A percentile compares a stretch with the other conserved stretches of the same genome.
Conservation (phyloP, 2,329 filamentous ascomycete species). For the Alternaria sp. region DNA sequence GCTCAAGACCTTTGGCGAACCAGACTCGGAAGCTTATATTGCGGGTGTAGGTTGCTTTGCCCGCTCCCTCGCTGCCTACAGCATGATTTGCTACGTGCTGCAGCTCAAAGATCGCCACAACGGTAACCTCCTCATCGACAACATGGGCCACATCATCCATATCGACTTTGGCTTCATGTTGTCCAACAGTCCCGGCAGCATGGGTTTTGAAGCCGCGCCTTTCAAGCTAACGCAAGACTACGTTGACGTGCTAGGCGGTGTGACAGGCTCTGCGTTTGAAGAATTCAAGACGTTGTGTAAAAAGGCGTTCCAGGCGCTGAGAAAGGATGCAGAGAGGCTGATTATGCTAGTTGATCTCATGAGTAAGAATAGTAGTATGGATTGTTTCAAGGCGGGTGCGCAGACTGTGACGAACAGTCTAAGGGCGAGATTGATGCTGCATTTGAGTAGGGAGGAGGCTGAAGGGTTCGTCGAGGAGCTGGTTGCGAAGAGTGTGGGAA, state of each 20-base stretch:
- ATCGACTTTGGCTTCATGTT: constrained; percentile 93
- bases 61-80: constrained; percentile 83
- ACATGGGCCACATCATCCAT: constrained; percentile 84
- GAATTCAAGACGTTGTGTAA: constrained; percentile 83
- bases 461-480: constrained; percentile 84
- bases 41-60: constrained; percentile 81
- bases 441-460: constrained; percentile 82
- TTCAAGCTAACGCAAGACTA: constrained; percentile 90
- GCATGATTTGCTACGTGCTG: constrained; percentile 82
- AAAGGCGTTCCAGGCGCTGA: constrained; percentile 81
- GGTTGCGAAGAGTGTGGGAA: constrained; percentile 81
- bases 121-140: constrained; percentile 85
- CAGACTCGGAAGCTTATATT: constrained; percentile 73
- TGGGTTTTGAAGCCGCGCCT: constrained; percentile 85
- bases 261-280: constrained; percentile 73
- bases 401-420: constrained; percentile 73
- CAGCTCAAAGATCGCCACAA: constrained; percentile 89
- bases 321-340: constrained; percentile 80
- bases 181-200: constrained; percentile 82
- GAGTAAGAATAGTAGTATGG: constrained; percentile 84
- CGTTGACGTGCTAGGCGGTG: constrained; percentile 80
- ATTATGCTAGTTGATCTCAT: constrained; percentile 86
- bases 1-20: constrained; percentile 76
- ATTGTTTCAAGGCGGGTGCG: constrained; percentile 78
- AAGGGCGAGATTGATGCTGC: constrained; percentile 79